phyloP scores from a whole-genome alignment of 495 filamentous ascomycete species.

The Neurospora tetrasperma region DNA sequence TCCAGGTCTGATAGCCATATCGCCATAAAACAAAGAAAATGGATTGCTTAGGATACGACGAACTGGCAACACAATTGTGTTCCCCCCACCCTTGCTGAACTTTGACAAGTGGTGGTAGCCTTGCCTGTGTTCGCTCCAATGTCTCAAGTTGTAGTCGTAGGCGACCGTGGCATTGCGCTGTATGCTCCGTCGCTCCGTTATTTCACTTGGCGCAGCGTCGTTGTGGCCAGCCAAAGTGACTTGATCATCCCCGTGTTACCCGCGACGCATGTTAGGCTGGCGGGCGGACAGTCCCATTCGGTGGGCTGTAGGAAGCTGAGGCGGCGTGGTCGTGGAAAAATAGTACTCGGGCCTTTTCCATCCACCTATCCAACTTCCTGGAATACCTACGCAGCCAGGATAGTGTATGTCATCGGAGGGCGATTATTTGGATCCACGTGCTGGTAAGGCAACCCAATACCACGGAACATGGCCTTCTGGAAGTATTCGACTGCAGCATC shows the following conservation, averaged over 20 bases:
- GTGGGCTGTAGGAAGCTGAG: neutral
- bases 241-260: neutral
- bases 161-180: neutral
- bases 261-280: neutral
- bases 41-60: neutral
- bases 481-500: neutral
- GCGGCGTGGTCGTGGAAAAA: neutral
- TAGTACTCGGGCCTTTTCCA: neutral
- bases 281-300: neutral
- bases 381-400: neutral
- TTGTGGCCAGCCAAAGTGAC: neutral
- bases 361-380: neutral
- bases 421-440: neutral
- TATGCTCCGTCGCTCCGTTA: neutral
- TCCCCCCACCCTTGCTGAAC: neutral
- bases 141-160: neutral
- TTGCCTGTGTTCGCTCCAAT: neutral
- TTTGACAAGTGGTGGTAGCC: neutral
- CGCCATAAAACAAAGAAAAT: neutral
- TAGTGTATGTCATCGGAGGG: neutral
- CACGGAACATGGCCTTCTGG: neutral
- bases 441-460: neutral
- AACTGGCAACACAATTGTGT: neutral
- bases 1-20: neutral
- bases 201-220: neutral